Evolutionary conservation across 1,284 basidiomycete species (phyloP).

Genomic region (Pseudozyma thailandica): DNA sequence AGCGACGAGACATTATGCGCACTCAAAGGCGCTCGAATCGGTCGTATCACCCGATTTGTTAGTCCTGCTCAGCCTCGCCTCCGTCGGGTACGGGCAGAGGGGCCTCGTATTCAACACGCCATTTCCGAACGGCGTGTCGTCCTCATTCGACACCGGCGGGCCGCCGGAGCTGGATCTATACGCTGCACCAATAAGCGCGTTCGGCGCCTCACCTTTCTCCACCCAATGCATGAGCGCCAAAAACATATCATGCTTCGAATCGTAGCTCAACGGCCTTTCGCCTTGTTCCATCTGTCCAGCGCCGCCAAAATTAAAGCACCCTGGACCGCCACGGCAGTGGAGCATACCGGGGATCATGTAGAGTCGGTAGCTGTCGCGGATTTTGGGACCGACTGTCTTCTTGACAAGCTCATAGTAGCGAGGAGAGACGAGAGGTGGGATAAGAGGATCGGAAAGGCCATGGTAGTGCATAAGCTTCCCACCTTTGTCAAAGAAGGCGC

Average conservation of each 20-base stretch:
- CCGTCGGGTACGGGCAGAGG: constrained; percentile 26
- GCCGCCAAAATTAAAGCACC: constrained; percentile 54
- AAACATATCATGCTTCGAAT: constrained; percentile 68
- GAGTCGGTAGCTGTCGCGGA: constrained; percentile 69
- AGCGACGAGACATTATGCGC: constrained; percentile 4
- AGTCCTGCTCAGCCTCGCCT: constrained; percentile 6
- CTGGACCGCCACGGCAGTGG: constrained; percentile 67
- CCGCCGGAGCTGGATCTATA: constrained; percentile 30
- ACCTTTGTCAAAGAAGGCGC: constrained; percentile 57
- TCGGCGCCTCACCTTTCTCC: constrained; percentile 69
- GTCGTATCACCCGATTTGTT: neutral
- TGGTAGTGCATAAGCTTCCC: constrained; percentile 68
- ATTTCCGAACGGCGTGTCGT: constrained; percentile 14
- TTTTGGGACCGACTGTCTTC: constrained; percentile 15
- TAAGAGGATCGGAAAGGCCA: constrained; percentile 66
- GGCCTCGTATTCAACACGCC: constrained; percentile 19
- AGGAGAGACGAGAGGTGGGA: constrained; percentile 68
- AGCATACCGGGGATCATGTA: constrained; percentile 71
- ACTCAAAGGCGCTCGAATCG: constrained; percentile 20
- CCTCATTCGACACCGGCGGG: neutral
- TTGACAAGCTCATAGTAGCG: constrained; percentile 68
- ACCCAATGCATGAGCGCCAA: constrained; percentile 70
- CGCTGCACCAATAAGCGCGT: constrained; percentile 63
- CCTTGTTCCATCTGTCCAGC: constrained; percentile 37
- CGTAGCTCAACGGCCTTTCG: constrained; percentile 42